Base-by-base conservation (phyloP, 2,329 filamentous ascomycete genomes). In the Clonostachys chloroleuca region DNA sequence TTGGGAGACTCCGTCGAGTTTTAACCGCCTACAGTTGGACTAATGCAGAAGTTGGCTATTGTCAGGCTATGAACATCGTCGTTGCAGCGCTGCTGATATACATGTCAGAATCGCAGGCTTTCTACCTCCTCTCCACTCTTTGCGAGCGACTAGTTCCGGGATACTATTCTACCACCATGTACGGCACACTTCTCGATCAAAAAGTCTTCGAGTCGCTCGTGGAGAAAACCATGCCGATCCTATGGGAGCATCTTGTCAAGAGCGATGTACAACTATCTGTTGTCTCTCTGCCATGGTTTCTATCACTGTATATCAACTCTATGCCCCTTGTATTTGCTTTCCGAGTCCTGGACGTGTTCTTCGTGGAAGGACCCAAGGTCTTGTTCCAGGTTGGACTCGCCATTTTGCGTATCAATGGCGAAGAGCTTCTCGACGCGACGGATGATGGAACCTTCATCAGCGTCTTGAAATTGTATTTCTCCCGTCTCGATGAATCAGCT, bases 51-150 rank as follows among this genome's bases (percentile, higher is more conserved):
- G 92, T 99, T 47, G 94, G 94, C 55, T 99, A 99, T 68, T 99
- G 94, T 66, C 94, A 99, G 69, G 94, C 94, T 52, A 99, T 99
- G 94, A 99, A 99, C 66, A 99, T 99, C 56, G 94, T 99, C 34
- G 92, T 96, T 47, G 94, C 94, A 16, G 94, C 94, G n/a, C 73
- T 99, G 49, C 78, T 99, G 57, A 99, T 99, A 75, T 97, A 97
- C 73, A 95, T 95, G 84, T 97, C 92, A 9, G 94, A 99, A 68
- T 69, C 87, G 0, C 94, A 99, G 68, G 94, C 94, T 2, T 99
- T 97, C 69, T 99, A 94, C 66, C 76, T 96, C 8, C 80, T 99
- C 40, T 95, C 91, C 2, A 80, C 92, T 2, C 77, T 99, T 14
- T 99, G 94, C 71, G 92, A 97, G 64, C 86, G 92, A 42, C 76